Evolutionary conservation across 139 green algal species (phyloP).

Genomic region (Chlorella sp.): DNA sequence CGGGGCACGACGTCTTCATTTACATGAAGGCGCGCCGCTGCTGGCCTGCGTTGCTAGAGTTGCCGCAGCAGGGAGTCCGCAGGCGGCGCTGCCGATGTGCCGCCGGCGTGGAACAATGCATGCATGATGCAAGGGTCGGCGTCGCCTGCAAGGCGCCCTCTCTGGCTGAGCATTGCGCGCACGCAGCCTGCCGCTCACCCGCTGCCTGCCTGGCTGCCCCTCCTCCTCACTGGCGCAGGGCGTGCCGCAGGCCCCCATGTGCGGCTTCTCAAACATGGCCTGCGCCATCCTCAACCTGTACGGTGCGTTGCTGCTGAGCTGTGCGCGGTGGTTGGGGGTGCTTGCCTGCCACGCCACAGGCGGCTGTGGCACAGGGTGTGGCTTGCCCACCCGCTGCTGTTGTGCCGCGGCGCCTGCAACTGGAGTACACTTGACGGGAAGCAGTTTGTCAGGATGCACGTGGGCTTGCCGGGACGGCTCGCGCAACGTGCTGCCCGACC

Average conservation of each 20-base stretch:
- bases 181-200: too few relatives aligned
- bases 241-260: slow-evolving; percentile 79
- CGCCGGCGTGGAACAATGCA: too few relatives aligned
- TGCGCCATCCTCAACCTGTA: slow-evolving; percentile 89
- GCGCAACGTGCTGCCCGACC: slow-evolving; percentile 90
- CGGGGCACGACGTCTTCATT: slow-evolving; percentile 82
- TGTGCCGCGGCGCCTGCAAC: too few relatives aligned
- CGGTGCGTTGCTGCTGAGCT: slow-evolving; percentile 58
- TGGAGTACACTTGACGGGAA: neutral
- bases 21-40: slow-evolving; percentile 90
- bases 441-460: too few relatives aligned
- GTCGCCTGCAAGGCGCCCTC: too few relatives aligned
- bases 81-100: too few relatives aligned
- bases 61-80: neutral
- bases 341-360: neutral
- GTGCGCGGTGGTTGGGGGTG: neutral
- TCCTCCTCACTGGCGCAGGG: slow-evolving; percentile 68
- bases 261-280: slow-evolving; percentile 94
- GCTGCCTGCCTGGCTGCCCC: neutral
- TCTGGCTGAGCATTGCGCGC: neutral
- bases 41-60: too few relatives aligned
- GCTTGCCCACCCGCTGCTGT: too few relatives aligned
- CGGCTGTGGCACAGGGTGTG: too few relatives aligned
- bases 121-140: neutral
- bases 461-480: slow-evolving; percentile 62